Conservation (phyloP, 306 rosid genomes). For the Lotus japonicus region DNA sequence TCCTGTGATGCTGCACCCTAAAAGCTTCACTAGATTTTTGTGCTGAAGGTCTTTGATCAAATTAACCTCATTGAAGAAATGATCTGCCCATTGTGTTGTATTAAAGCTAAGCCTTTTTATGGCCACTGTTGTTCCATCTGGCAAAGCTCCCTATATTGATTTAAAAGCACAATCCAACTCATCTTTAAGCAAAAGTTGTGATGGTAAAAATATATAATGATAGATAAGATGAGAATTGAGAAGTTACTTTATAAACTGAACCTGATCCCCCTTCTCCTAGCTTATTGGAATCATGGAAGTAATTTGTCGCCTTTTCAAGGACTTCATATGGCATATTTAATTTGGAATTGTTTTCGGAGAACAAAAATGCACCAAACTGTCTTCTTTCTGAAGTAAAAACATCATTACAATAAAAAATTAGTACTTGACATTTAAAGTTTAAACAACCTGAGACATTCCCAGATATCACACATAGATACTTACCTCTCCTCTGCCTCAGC, state of each 20-base stretch:
- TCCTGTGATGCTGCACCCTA: constrained; percentile 33
- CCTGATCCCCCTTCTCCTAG: constrained; percentile 29
- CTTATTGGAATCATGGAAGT: constrained; percentile 25
- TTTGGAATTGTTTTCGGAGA: constrained; percentile 17
- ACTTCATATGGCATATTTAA: constrained; percentile 19
- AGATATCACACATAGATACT: not conserved
- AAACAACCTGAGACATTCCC: not conserved
- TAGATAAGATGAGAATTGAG: constrained; percentile 7
- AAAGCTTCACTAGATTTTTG: constrained; percentile 29
- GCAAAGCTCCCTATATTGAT: constrained; percentile 22
- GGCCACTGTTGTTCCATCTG: constrained; percentile 18
- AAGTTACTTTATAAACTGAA: constrained; percentile 23
- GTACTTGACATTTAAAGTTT: not conserved
- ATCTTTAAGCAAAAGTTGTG: not conserved
- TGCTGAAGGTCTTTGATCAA: constrained; percentile 23
- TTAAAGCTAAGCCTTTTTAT: constrained; percentile 26
- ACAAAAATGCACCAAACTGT: constrained; percentile 17
- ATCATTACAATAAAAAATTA: not conserved
- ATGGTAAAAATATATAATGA: not conserved
- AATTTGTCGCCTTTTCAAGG: constrained; percentile 24
- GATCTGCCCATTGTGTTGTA: constrained; percentile 30
- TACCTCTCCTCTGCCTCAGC: constrained; percentile 13
- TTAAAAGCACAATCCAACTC: not conserved
- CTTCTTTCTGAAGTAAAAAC: constrained; percentile 17
- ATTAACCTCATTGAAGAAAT: constrained; percentile 29